Conservation (phyloP, 768 basidiomycete species). For the Boletales sp. region DNA sequence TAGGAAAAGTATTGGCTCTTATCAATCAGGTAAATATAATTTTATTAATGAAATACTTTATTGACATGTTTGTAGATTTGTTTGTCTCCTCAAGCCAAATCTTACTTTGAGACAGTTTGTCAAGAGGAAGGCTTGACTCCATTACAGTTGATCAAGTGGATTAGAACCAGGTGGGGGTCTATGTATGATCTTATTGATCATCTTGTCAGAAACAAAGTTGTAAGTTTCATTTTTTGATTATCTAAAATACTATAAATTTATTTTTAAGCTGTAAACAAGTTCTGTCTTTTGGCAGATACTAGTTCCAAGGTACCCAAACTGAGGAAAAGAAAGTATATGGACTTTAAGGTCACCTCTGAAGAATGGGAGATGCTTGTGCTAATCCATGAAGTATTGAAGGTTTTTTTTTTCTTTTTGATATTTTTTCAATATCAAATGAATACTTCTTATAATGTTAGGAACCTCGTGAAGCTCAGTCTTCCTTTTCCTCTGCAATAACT, state of each 20-base stretch:
- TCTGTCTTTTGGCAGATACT: background rate
- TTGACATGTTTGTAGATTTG: background rate
- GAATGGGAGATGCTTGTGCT: background rate
- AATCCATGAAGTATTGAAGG: background rate
- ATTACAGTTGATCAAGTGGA: background rate
- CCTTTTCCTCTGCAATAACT: background rate
- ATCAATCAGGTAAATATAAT: background rate
- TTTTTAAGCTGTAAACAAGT: background rate
- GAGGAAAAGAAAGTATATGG: background rate
- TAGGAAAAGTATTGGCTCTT: background rate
- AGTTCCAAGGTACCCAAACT: background rate
- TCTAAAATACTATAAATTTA: background rate
- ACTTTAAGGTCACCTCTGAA: background rate
- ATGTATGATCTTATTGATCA: background rate
- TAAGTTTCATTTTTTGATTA: background rate
- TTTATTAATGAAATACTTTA: background rate
- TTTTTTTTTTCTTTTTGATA: background rate
- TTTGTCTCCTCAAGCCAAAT: background rate
- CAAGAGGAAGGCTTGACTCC: background rate
- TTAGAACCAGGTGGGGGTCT: background rate
- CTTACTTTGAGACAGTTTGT: background rate
- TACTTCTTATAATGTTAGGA: background rate
- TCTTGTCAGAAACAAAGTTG: background rate
- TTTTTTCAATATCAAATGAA: background rate
- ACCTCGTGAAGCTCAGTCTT: background rate